Evolutionary conservation across 179 eudicot genomes (phyloP).

Genomic region (Kewa caespitosa): DNA sequence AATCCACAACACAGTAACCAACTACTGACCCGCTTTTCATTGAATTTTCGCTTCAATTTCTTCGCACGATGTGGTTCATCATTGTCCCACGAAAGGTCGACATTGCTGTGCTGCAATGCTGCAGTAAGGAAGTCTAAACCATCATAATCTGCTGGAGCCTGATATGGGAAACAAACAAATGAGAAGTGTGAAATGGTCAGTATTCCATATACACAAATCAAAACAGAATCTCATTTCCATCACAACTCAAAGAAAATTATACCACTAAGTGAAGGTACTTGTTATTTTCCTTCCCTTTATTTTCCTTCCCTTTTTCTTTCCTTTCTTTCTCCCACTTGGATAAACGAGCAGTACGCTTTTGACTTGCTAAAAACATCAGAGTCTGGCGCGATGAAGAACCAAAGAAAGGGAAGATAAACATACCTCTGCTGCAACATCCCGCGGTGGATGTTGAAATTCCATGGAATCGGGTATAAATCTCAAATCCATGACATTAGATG

Average conservation of each 20-base stretch:
- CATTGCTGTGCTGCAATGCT: conserved; percentile 77
- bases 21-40: conserved; percentile 59
- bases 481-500: conserved; percentile 81
- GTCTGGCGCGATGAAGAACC: neutral
- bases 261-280: no score
- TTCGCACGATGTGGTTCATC: conserved; percentile 84
- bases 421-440: conserved; percentile 93
- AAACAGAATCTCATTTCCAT: neutral
- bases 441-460: conserved; percentile 82
- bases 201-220: neutral
- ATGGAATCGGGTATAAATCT: conserved; percentile 89
- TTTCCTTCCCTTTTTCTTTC: no score
- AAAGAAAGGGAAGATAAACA: neutral
- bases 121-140: conserved; percentile 76
- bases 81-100: conserved; percentile 88
- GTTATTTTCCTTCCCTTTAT: no score
- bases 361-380: neutral
- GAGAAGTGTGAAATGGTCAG: neutral
- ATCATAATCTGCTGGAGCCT: conserved; percentile 76
- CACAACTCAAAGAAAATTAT: neutral
- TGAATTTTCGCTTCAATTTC: conserved; percentile 66
- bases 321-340: no score
- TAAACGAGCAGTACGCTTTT: neutral
- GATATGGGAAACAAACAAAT: neutral
- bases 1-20: no score